These are phyloP conservation scores for Phallus indusiatus DNA, from an alignment of 768 basidiomycete genomes.

Conservation along the genomic window DNA sequence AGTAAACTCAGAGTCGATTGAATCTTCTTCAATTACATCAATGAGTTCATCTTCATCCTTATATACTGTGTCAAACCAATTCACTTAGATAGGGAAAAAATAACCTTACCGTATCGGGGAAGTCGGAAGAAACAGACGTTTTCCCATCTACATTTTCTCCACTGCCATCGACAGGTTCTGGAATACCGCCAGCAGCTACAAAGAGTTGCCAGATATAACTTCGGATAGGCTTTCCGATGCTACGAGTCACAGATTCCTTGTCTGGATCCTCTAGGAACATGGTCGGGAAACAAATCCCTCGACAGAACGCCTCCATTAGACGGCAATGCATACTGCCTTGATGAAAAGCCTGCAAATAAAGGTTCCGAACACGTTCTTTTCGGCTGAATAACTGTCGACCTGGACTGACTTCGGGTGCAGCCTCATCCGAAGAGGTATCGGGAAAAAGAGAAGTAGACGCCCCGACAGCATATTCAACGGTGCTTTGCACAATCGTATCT, in stretches of 20 bases:
- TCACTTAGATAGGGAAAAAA: not conserved
- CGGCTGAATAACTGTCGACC: not conserved
- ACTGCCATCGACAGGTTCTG: conserved; percentile 19
- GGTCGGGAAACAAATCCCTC: conserved; percentile 59
- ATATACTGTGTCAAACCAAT: conserved; percentile 8
- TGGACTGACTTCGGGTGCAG: not conserved
- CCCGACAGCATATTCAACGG: conserved; percentile 70
- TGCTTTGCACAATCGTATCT: conserved; percentile 62
- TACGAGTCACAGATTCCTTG: conserved; percentile 51
- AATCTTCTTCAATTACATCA: conserved; percentile 57
- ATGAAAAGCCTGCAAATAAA: conserved; percentile 58
- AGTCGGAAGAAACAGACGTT: not conserved
- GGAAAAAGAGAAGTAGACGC: conserved; percentile 25
- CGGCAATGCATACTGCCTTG: conserved; percentile 46
- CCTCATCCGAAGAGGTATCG: conserved; percentile 30
- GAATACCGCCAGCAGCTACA: conserved; percentile 58
- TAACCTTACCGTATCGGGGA: not conserved
- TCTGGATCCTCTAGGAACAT: conserved; percentile 77
- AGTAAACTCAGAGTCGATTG: conserved; percentile 27
- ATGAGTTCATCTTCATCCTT: conserved; percentile 48
- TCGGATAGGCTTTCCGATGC: conserved; percentile 53
- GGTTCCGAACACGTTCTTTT: conserved; percentile 27
- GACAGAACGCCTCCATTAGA: conserved; percentile 48
- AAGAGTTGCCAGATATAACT: conserved; percentile 60
- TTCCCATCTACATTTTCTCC: not conserved